phyloP scores from a whole-genome alignment of 352 stramenopile genomes.

The Globisporangium rhizosaccharum region DNA sequence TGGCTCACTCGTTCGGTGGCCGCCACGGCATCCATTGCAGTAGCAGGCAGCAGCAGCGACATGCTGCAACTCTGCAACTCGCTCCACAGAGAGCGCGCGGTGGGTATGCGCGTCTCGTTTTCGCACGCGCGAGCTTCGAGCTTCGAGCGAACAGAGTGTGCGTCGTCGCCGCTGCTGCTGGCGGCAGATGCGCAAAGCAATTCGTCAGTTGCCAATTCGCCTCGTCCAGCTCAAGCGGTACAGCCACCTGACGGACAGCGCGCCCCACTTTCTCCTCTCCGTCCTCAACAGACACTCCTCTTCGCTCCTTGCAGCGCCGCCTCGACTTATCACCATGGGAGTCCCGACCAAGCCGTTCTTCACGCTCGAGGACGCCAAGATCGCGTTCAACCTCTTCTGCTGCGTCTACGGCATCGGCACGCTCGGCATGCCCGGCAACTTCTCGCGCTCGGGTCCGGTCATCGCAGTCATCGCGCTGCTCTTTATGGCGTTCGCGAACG shows the following conservation, averaged over 20 bases:
- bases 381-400: slow-evolving; percentile 29
- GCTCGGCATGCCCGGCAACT: slow-evolving; percentile 42
- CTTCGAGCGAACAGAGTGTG: background rate
- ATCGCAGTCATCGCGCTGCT: slow-evolving; percentile 16
- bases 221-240: background rate
- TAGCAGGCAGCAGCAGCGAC: background rate
- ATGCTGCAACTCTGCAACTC: background rate
- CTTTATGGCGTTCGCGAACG: slow-evolving; percentile 23
- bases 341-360: slow-evolving; percentile 8
- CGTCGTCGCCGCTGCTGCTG: background rate
- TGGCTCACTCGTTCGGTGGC: too few species aligned
- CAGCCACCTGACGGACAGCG: background rate
- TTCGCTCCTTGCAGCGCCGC: background rate
- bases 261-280: background rate
- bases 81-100: background rate
- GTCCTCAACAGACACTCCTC: background rate
- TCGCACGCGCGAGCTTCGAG: too few species aligned
- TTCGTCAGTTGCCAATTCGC: slow-evolving; percentile 2
- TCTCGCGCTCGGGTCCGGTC: slow-evolving; percentile 16
- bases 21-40: background rate
- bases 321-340: background rate
- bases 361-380: slow-evolving; percentile 23
- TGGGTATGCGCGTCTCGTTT: background rate
- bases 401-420: slow-evolving; percentile 55
- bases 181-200: background rate